Base-by-base conservation (phyloP, 1,284 basidiomycete genomes). In the Trichosporon ovoides region DNA sequence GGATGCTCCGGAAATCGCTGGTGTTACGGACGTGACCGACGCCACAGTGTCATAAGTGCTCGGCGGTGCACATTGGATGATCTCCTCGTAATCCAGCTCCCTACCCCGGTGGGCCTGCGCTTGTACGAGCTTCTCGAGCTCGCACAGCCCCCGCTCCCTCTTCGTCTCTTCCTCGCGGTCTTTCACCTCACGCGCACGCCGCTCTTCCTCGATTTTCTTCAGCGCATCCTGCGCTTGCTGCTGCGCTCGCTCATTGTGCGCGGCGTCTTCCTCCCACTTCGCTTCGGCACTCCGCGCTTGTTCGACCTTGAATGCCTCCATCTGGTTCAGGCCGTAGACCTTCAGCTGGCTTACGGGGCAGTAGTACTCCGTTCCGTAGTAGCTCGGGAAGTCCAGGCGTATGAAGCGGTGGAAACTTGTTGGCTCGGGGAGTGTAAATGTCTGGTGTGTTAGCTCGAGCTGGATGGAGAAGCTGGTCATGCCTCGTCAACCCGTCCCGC, bases 331-430 rank as follows among this genome's bases (percentile, higher is more conserved):
- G 3, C 96, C 95, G 66, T 94, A 98, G 1, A 97, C 92, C 33
- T 93, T 86, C 28, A 98, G 82, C 1, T 98, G 83, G 1, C 90
- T 94, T 19, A 98, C 82, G 0, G 95, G 95, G 69, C 95, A 98
- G 73, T 95, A 98, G 78, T 88, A 98, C 76, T 98, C 96, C 68
- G 85, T 88, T 18, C 93, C 91, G 68, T 96, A 98, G 72, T 94
- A 88, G 0, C 91, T 88, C 52, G 88, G 84, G 72, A 99, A 97
- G 76, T 98, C 93, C 71, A 99, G 86, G 5, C 95, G 87, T 50
- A 98, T 84, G 73, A 89, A 98, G 18, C 94, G 87, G 73, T 93
- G 94, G 75, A 97, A 96, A 63, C 87, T 87, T 80, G 83, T 68
- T 84, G 79, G 33, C 83, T 85, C 37, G 40, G 68, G 64, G 3